phyloP scores from a whole-genome alignment of 305 asterid species.

The Fraxinus nigra region DNA sequence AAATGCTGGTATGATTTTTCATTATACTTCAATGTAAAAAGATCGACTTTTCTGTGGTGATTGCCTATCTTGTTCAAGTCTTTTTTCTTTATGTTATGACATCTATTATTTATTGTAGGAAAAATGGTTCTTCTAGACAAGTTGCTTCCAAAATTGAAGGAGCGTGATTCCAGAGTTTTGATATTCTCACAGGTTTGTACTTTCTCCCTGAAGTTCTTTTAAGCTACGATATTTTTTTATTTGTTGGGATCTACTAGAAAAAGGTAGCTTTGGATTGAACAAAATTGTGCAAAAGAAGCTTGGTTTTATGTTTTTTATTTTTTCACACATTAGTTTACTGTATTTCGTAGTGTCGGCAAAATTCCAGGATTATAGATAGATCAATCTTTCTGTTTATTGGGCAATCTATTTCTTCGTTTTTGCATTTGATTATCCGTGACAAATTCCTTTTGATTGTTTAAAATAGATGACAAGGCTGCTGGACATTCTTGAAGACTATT shows the following conservation, averaged over 20 bases:
- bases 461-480: constrained; percentile 94
- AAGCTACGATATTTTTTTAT: neutral
- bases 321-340: neutral
- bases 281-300: neutral
- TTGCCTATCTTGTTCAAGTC: neutral
- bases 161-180: constrained; percentile 96
- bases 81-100: neutral
- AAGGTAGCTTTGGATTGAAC: neutral
- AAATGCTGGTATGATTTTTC: constrained; percentile 71
- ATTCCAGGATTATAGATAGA: neutral
- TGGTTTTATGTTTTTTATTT: neutral
- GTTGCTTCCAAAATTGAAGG: constrained; percentile 92
- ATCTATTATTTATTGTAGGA: constrained; percentile 45
- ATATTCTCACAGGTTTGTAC: constrained; percentile 85
- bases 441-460: constrained; percentile 24
- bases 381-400: neutral
- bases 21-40: neutral
- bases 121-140: constrained; percentile 98
- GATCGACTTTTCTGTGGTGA: constrained; percentile 9
- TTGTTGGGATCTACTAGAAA: neutral
- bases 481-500: constrained; percentile 96
- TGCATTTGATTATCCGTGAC: neutral
- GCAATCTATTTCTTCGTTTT: neutral
- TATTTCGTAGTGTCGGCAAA: neutral
- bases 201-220: neutral